A percentile compares a stretch with the other conserved stretches of the same genome.
Evolutionary conservation across 2,329 filamentous ascomycete genomes (phyloP).

Genomic region (Penicillium sp.): DNA sequence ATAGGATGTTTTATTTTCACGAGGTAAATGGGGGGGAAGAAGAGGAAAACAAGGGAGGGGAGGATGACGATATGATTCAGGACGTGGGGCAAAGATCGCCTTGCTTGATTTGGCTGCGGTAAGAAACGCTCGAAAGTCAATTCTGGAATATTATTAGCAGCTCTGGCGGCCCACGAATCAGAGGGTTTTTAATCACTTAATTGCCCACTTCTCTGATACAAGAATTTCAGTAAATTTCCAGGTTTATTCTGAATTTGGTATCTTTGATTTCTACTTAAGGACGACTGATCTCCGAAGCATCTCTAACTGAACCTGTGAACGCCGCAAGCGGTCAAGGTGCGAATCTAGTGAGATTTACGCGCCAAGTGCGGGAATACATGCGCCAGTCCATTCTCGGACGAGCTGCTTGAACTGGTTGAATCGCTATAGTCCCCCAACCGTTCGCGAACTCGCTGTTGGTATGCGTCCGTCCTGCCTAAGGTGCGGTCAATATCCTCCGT

Average conservation of each 20-base stretch:
- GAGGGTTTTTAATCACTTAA: background rate
- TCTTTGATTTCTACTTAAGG: background rate
- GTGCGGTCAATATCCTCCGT: conserved; percentile 60
- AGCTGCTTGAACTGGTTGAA: background rate
- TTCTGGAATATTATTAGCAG: conserved; percentile 1
- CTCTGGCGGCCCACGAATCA: conserved; percentile 1
- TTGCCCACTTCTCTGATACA: background rate
- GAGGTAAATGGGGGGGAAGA: background rate
- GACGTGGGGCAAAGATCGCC: conserved; percentile 28
- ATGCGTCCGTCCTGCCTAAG: conserved; percentile 49
- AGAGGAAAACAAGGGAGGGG: conserved; percentile 10
- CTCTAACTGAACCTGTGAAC: background rate
- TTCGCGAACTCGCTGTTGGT: conserved; percentile 42
- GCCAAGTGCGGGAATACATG: conserved; percentile 42
- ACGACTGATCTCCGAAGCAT: background rate
- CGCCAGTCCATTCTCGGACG: conserved; percentile 23
- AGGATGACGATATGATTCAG: conserved; percentile 24
- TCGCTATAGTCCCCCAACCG: conserved; percentile 2
- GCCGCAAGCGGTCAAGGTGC: conserved; percentile 3
- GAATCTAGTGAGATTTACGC: conserved; percentile 14
- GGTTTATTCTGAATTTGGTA: background rate
- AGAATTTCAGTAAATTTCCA: background rate
- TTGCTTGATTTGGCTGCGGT: conserved; percentile 27
- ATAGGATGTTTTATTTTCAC: background rate
- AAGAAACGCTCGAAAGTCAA: conserved; percentile 6